Base-by-base conservation (phyloP, 176 grass and related monocot species). In the Triticum monococcum region DNA sequence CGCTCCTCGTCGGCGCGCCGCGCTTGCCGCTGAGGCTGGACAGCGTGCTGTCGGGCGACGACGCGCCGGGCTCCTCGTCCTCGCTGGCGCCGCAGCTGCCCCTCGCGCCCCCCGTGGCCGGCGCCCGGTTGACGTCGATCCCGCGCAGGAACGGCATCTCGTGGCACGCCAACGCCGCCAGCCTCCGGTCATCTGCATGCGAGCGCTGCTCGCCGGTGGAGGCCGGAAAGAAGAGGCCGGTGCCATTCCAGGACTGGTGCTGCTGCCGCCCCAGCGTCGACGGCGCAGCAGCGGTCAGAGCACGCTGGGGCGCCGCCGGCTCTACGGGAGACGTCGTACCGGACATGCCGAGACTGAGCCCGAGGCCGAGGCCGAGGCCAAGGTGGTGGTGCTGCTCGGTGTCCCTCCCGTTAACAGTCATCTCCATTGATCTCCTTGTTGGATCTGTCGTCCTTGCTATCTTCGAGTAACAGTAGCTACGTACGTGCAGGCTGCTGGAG, bases 31-130 rank as follows among this genome's bases (percentile, higher is more conserved):
- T 90, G 37, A 88, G 85, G 82, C 88, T 90, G 18, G 91, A 98
- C 12, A 95, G 89, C 64, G 96, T 93, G 81, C 96, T 95, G 87
- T 95, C 93, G 2, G 90, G 93, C 26, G 91, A 98, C 50, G 89
- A 95, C 62, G 86, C 81, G 75, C 84, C 91, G 45, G 87, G 85
- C 38, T 90, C 95, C 85, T 97, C 95, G 70, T 92, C 94, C 72
- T 92, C 83, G 60, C 30, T 48, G 18, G 20, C 91, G 54, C 79
- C 86, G 82, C 89, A 79, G 81, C 81, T 84, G 7, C 73, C 81
- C 41, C 57, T 64, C 33, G 25, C 66, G 10, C 60, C 68, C 69
- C 66, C 86, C 36, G 43, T 78, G 8, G 31, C 16, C 9, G 95
- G 88, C 48, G 92, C 50, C 10, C 86, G 86, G 79, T 97, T 97